Evolutionary conservation across 2,329 filamentous ascomycete genomes (phyloP).

Genomic region (Dichotomopilus funicola): DNA sequence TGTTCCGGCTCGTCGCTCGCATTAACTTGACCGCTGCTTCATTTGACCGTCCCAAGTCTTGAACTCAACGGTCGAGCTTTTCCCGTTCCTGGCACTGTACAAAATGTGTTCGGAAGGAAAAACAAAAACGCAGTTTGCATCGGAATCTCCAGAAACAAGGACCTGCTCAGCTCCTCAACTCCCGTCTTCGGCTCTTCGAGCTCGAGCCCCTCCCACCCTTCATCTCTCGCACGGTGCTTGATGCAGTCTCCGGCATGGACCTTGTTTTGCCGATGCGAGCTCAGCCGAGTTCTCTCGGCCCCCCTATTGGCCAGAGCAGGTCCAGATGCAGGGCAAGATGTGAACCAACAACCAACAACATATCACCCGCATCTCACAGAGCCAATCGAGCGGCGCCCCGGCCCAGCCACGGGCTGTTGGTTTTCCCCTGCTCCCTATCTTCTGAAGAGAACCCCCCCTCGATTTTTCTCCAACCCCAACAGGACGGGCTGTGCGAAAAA

Average conservation of each 20-base stretch:
- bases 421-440: too few species aligned
- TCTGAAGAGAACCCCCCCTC: too few species aligned
- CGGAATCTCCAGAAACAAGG: not conserved
- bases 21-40: too few species aligned
- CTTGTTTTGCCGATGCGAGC: constrained; percentile 2
- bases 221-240: not conserved
- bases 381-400: not conserved
- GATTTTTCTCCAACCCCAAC: too few species aligned
- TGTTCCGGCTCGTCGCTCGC: too few species aligned
- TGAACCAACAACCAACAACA: constrained; percentile 9
- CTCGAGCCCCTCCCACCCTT: not conserved
- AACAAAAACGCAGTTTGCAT: too few species aligned
- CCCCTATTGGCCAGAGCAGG: constrained; percentile 1
- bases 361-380: constrained; percentile 4
- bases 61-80: too few species aligned
- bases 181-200: not conserved
- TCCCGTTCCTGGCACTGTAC: too few species aligned
- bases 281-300: not conserved
- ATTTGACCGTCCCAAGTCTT: too few species aligned
- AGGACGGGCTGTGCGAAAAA: too few species aligned
- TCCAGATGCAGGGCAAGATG: not conserved
- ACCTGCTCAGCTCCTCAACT: not conserved
- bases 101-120: too few species aligned
- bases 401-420: too few species aligned
- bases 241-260: not conserved